Evolutionary conservation across 106 monocot genomes (phyloP).

Genomic region (Dactylorhiza incarnata): DNA sequence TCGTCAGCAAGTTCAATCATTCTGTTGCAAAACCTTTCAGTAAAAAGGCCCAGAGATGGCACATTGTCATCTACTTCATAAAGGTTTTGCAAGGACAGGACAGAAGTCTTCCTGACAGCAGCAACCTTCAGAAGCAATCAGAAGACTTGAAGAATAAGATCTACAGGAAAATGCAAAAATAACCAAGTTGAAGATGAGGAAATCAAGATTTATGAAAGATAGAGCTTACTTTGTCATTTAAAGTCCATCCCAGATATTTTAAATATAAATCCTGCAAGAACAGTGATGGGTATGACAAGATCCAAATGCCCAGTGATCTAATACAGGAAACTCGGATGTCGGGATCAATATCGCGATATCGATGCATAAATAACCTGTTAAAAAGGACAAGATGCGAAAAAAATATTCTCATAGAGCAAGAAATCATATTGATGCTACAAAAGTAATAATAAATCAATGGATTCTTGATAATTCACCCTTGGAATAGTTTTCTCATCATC

Average conservation of each 20-base stretch:
- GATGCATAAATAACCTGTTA: conserved; percentile 89
- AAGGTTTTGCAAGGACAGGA: conserved; percentile 66
- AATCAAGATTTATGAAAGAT: neutral
- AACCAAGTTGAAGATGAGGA: neutral
- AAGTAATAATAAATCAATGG: neutral
- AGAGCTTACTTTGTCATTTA: conserved; percentile 86
- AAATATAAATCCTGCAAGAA: conserved; percentile 96
- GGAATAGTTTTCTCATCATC: conserved; percentile 95
- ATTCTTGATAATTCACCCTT: conserved; percentile 44
- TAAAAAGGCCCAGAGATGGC: conserved; percentile 95
- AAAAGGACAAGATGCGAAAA: neutral
- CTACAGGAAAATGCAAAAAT: neutral
- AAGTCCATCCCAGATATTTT: conserved; percentile 97
- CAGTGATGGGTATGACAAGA: conserved; percentile 82
- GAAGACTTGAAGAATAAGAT: conserved; percentile 9
- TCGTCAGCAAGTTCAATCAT: conserved; percentile 99
- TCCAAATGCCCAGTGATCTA: conserved; percentile 89
- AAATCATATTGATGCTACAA: neutral
- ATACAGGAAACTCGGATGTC: conserved; percentile 83
- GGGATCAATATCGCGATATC: conserved; percentile 94
- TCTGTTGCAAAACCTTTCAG: conserved; percentile 85
- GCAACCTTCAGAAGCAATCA: conserved; percentile 53
- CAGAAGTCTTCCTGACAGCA: conserved; percentile 81
- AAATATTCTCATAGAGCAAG: neutral
- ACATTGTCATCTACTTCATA: conserved; percentile 94